Percentiles rank a stretch among this genome's conserved stretches.
Conservation (phyloP, 164 flowering plant genomes). For the Akebia trifoliata region DNA sequence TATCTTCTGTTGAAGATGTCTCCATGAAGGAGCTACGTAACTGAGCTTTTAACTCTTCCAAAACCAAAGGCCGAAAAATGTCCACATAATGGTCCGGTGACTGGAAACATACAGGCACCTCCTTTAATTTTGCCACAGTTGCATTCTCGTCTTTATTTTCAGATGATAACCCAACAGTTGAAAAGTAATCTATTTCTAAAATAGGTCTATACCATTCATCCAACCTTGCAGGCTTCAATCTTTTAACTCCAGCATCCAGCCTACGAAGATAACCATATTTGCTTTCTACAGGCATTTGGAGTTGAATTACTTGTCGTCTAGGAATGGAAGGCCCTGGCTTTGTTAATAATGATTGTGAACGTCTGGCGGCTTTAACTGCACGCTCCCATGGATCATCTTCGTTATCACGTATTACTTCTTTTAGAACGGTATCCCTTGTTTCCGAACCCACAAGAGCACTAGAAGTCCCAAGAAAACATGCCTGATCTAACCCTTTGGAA, state of each 20-base stretch:
- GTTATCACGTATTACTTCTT: slow-evolving; percentile 34
- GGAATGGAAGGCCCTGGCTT: slow-evolving; percentile 42
- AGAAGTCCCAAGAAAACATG: slow-evolving; percentile 9
- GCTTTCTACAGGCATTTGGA: slow-evolving; percentile 42
- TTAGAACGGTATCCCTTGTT: slow-evolving; percentile 25
- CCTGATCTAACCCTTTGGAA: slow-evolving; percentile 22
- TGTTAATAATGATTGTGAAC: slow-evolving; percentile 22
- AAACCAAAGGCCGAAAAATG: slow-evolving; percentile 76
- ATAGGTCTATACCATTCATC: slow-evolving; percentile 89
- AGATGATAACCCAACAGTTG: slow-evolving; percentile 58
- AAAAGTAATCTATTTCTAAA: slow-evolving; percentile 76
- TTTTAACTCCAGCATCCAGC: slow-evolving; percentile 39
- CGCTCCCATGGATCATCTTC: slow-evolving; percentile 54
- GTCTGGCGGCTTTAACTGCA: slow-evolving; percentile 38
- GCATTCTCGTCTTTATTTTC: slow-evolving; percentile 35
- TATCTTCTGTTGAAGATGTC: slow-evolving; percentile 63
- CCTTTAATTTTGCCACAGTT: slow-evolving; percentile 37
- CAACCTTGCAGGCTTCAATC: slow-evolving; percentile 75
- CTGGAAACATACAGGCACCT: slow-evolving; percentile 66
- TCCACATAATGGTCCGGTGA: slow-evolving; percentile 75
- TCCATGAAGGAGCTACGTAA: slow-evolving; percentile 63
- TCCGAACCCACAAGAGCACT: slow-evolving; percentile 10
- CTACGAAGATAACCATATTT: slow-evolving; percentile 40
- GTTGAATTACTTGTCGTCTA: slow-evolving; percentile 81
- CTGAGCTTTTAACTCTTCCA: slow-evolving; percentile 96